Percentiles rank a stretch among this genome's conserved stretches.
These are phyloP conservation scores for Hibiscus mutabilis DNA, from an alignment of 345 rosid genomes.

Conservation along the genomic window DNA sequence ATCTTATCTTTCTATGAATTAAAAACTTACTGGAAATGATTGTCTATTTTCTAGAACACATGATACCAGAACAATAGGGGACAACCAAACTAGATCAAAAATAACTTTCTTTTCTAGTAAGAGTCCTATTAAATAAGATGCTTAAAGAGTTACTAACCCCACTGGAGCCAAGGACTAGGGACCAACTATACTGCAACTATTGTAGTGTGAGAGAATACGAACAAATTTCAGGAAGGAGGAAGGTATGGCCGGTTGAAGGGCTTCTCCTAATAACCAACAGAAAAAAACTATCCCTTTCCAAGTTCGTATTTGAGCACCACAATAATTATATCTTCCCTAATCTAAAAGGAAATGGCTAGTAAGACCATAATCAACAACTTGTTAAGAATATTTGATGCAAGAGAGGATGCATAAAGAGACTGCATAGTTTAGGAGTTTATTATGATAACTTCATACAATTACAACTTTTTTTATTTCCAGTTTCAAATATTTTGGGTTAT, in stretches of 20 bases:
- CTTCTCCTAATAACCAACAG: background rate
- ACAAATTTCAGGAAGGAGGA: background rate
- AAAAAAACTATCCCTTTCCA: background rate
- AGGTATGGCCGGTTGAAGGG: background rate
- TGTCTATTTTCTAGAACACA: background rate
- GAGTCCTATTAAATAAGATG: background rate
- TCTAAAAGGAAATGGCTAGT: background rate
- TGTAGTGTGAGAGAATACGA: background rate
- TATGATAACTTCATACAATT: background rate
- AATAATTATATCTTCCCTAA: background rate
- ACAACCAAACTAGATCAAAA: background rate
- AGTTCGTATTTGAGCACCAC: background rate
- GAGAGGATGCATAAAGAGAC: background rate
- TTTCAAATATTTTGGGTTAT: background rate
- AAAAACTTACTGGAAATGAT: background rate
- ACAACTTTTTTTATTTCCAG: background rate
- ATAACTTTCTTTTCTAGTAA: background rate
- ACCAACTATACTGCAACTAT: background rate
- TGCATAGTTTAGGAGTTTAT: background rate
- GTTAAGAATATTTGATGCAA: conserved; percentile 1
- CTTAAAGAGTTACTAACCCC: background rate
- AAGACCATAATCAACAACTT: background rate
- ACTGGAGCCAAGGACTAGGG: background rate
- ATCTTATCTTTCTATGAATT: background rate
- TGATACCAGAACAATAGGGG: background rate